Base-by-base conservation (phyloP, 176 grass and related monocot genomes). In the Eragrostis nindensis region DNA sequence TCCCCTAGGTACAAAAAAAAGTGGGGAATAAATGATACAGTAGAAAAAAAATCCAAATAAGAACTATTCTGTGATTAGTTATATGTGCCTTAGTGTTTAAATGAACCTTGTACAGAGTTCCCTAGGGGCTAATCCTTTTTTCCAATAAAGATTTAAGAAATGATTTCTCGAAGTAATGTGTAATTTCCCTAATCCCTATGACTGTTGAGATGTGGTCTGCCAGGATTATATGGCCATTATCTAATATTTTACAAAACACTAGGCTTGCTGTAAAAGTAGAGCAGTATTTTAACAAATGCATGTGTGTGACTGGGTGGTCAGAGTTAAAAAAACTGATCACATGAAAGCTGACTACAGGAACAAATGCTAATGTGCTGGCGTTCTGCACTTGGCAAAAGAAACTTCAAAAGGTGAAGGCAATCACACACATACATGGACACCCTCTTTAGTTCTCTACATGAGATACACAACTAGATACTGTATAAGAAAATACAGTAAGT, bases 1-100 rank as follows among this genome's bases (percentile, higher is more conserved):
- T 18, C 95, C 95, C 38, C 95, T 98, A 55, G 40, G 84, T 60
- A 87, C 26, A 75, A 48, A 76, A 13, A 86, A 38, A 83, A 75
- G 30, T 42, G 16, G 11, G 45, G 19, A 45, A 45, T 7, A 66
- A 39, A 57, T 21, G 53, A 85, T 84, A 85, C 16, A 59, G 53
- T 18, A 81, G 11, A n/a, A 56, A 76, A 79, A 41, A 26, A 11
- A 56, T 56, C 5, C 40, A 76, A 55, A 48, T 47, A 61, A 81
- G 7, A 26, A 16, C n/a, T 68, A 15, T 53, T 21, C 26, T 43
- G 22, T 70, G 5, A 44, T 7, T 57, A 80, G 21, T 69, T 7
- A 27, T 3, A 57, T 3, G 10, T 5, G 24, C 1, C 26, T 41
- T 17, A 54, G 21, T 8, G 41, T 79, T 65, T 38, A 38, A 39